These are phyloP conservation scores for Melampsora americana DNA, from an alignment of 1,284 basidiomycete species.

Conservation along the genomic window DNA sequence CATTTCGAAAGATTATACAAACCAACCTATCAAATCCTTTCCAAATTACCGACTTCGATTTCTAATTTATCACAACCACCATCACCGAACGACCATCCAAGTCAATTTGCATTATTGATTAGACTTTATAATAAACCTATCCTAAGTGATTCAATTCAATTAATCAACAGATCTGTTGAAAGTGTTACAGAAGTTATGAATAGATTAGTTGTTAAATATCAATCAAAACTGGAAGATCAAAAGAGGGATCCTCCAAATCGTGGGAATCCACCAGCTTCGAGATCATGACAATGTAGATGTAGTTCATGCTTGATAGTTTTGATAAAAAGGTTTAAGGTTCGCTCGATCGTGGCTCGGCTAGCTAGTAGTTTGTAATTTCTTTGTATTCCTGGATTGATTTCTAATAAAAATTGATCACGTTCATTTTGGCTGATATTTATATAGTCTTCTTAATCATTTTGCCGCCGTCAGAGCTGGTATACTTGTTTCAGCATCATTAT, in stretches of 20 bases:
- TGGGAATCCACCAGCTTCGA: no score
- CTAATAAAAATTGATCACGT: no score
- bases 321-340: no score
- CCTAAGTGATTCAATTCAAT: neutral
- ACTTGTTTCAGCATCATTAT: no score
- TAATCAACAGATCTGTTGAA: slow-evolving; percentile 9
- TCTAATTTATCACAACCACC: neutral
- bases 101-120: slow-evolving; percentile 18
- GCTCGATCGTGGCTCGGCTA: no score
- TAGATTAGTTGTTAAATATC: slow-evolving; percentile 15
- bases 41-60: slow-evolving; percentile 16
- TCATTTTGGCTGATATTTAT: neutral
- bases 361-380: no score
- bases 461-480: no score
- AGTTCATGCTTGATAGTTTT: no score
- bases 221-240: neutral
- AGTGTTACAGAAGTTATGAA: slow-evolving; percentile 16
- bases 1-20: slow-evolving; percentile 26
- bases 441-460: no score
- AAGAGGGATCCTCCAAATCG: neutral
- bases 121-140: neutral
- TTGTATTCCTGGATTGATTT: no score
- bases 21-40: slow-evolving; percentile 19
- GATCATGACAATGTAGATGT: no score
- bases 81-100: neutral